These are phyloP conservation scores for Auriscalpium orientale DNA, from an alignment of 768 basidiomycete species.

Conservation along the genomic window DNA sequence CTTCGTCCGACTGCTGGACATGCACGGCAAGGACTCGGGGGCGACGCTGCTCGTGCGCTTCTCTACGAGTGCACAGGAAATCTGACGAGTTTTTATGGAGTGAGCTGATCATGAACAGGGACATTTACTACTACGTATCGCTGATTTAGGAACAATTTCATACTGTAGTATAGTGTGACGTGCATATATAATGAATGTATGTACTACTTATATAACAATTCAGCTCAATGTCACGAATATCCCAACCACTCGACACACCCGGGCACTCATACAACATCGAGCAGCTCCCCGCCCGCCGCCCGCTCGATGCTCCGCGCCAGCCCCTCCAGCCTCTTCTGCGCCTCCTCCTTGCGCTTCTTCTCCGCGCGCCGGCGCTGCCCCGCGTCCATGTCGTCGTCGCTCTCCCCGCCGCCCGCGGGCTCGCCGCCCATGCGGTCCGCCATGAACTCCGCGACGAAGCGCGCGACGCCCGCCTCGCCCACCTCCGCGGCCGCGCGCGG, in stretches of 20 bases:
- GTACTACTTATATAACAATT: too few species aligned
- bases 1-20: constrained; percentile 41
- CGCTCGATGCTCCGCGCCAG: constrained; percentile 52
- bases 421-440: constrained; percentile 25
- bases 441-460: constrained; percentile 81
- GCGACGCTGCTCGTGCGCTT: constrained; percentile 26
- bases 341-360: constrained; percentile 19
- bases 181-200: too few species aligned
- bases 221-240: too few species aligned
- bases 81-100: too few species aligned
- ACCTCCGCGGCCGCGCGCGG: constrained; percentile 73
- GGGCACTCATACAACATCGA: constrained; percentile 24
- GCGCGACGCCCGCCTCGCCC: constrained; percentile 66
- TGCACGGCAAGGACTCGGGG: constrained; percentile 35
- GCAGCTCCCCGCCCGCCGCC: constrained; percentile 53
- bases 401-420: neutral
- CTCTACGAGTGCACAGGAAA: neutral
- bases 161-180: too few species aligned
- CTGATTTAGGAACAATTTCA: too few species aligned
- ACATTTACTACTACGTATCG: too few species aligned
- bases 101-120: too few species aligned
- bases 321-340: constrained; percentile 32
- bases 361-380: constrained; percentile 8
- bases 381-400: constrained; percentile 13
- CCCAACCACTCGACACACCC: too few species aligned